Evolutionary conservation across 345 rosid genomes (phyloP).

Genomic region (Crucihimalaya himalaica): DNA sequence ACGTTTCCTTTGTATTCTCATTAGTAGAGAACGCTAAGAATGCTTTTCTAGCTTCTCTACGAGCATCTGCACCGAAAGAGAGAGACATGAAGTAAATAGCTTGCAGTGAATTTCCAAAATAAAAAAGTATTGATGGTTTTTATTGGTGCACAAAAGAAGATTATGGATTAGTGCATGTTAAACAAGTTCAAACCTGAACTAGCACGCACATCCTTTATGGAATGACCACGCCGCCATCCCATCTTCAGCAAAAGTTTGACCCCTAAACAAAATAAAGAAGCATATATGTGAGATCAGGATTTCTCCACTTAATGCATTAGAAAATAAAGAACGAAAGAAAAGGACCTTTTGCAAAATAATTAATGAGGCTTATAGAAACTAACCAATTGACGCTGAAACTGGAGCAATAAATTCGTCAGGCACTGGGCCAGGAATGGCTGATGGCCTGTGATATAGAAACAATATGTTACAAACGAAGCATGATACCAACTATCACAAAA

Average conservation of each 20-base stretch:
- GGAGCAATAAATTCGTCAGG: constrained; percentile 90
- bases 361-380: constrained; percentile 36
- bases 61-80: constrained; percentile 60
- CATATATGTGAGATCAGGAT: constrained; percentile 23
- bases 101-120: constrained; percentile 13
- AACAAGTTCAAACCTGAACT: constrained; percentile 44
- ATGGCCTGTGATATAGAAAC: constrained; percentile 61
- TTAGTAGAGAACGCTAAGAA: constrained; percentile 80
- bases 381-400: constrained; percentile 88
- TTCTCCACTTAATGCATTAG: constrained; percentile 5
- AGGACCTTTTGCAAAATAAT: constrained; percentile 1
- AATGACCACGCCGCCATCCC: constrained; percentile 95
- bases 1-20: constrained; percentile 45
- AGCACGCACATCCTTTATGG: constrained; percentile 71
- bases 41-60: constrained; percentile 97
- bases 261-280: constrained; percentile 53
- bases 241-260: constrained; percentile 81
- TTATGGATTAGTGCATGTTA: constrained; percentile 13
- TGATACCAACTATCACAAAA: neutral
- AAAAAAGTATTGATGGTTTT: neutral
- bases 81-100: constrained; percentile 9
- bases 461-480: constrained; percentile 22
- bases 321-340: neutral
- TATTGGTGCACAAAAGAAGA: constrained; percentile 19
- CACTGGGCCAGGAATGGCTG: constrained; percentile 92